Conservation (phyloP, 2,329 filamentous ascomycete species). For the Emergomyces orientalis region DNA sequence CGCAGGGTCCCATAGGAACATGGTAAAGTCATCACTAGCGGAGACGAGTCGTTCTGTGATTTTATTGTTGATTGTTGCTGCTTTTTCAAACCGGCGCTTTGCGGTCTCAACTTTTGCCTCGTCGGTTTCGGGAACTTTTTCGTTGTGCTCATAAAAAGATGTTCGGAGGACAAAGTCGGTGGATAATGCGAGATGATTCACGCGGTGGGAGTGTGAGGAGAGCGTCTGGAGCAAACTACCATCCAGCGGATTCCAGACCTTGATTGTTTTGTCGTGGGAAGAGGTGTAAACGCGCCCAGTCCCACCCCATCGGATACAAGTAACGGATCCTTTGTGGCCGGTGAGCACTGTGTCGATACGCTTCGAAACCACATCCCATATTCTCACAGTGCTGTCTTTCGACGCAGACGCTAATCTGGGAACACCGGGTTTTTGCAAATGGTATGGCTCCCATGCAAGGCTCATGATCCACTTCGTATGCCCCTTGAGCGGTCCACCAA, state of each 20-base stretch:
- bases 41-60: conserved; percentile 79
- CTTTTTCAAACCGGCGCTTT: conserved; percentile 73
- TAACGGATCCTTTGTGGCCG: conserved; percentile 81
- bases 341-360: conserved; percentile 72
- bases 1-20: conserved; percentile 88
- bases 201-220: conserved; percentile 79
- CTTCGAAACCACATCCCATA: conserved; percentile 76
- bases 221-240: conserved; percentile 75
- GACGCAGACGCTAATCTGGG: conserved; percentile 76
- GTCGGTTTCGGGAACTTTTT: conserved; percentile 56
- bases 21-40: conserved; percentile 89
- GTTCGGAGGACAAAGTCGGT: conserved; percentile 86
- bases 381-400: conserved; percentile 77
- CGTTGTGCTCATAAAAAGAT: conserved; percentile 74
- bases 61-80: conserved; percentile 64
- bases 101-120: conserved; percentile 67
- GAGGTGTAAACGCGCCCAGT: conserved; percentile 72
- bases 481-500: conserved; percentile 66
- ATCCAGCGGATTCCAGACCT: conserved; percentile 74
- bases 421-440: conserved; percentile 63
- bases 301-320: conserved; percentile 92
- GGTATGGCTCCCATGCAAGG: conserved; percentile 88
- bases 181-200: conserved; percentile 88
- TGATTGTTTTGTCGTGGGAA: conserved; percentile 86
- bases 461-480: conserved; percentile 85